phyloP scores from a whole-genome alignment of 169 alveolate species.

The Plasmodium adleri region DNA sequence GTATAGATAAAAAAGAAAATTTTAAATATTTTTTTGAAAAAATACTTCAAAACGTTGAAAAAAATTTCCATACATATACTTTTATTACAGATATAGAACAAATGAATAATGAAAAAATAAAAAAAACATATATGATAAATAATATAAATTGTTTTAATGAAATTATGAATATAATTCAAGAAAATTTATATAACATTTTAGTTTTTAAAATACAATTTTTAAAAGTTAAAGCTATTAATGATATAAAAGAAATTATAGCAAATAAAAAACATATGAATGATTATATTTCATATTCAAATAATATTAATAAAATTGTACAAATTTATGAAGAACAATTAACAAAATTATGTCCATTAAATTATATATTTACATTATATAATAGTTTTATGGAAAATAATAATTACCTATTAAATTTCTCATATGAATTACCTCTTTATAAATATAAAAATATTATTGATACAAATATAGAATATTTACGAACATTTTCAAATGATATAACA shows the following conservation, averaged over 20 bases:
- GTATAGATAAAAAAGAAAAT: slow-evolving; percentile 23
- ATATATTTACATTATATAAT: slow-evolving; percentile 22
- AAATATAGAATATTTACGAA: slow-evolving; percentile 75
- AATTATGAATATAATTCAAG: slow-evolving; percentile 29
- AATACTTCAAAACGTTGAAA: slow-evolving; percentile 20
- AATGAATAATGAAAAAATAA: slow-evolving; percentile 19
- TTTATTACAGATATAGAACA: slow-evolving; percentile 17
- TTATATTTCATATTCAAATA: slow-evolving; percentile 25
- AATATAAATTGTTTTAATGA: slow-evolving; percentile 42
- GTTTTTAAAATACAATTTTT: slow-evolving; percentile 25
- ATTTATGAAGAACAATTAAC: slow-evolving; percentile 30
- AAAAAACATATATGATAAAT: slow-evolving; percentile 17
- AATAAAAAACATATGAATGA: slow-evolving; percentile 4
- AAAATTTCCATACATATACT: slow-evolving; percentile 5
- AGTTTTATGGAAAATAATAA: slow-evolving; percentile 8
- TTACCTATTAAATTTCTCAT: slow-evolving; percentile 1
- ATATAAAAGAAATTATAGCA: slow-evolving; percentile 28
- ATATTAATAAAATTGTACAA: slow-evolving; percentile 14
- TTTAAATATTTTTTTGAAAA: slow-evolving; percentile 18
- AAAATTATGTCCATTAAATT: slow-evolving; percentile 12
- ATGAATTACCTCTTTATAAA: slow-evolving; percentile 32
- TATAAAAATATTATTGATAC: slow-evolving; percentile 58
- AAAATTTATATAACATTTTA: slow-evolving; percentile 26
- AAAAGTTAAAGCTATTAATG: slow-evolving; percentile 42
- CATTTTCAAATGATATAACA: slow-evolving; percentile 64